These are phyloP conservation scores for Favolaschia claudopus DNA, from an alignment of 768 basidiomycete genomes.

Conservation along the genomic window DNA sequence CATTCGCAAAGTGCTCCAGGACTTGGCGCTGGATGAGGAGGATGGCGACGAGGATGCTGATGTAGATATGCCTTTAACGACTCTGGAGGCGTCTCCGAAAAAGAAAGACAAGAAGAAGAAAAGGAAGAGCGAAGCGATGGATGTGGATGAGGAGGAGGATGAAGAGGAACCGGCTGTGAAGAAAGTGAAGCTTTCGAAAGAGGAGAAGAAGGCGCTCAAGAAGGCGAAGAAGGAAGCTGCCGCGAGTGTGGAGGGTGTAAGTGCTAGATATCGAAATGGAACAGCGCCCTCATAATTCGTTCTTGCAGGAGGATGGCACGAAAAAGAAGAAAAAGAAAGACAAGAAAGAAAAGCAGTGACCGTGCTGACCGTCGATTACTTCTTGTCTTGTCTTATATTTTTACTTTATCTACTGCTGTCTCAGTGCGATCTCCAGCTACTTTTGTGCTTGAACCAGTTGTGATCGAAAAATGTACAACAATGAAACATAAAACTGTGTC, in stretches of 20 bases:
- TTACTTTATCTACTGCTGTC: slow-evolving; percentile 1
- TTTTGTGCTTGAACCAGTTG: too few species aligned
- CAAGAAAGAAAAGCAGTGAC: slow-evolving; percentile 44
- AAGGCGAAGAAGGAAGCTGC: slow-evolving; percentile 75
- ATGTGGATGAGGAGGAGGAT: slow-evolving; percentile 61
- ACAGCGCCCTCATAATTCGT: slow-evolving; percentile 8
- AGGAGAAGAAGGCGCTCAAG: slow-evolving; percentile 87
- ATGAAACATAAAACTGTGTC: background rate
- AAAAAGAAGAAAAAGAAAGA: slow-evolving; percentile 58
- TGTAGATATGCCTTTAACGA: slow-evolving; percentile 63
- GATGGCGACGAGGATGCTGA: slow-evolving; percentile 63
- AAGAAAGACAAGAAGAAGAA: slow-evolving; percentile 74
- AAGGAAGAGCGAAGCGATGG: slow-evolving; percentile 72
- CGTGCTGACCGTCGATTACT: too few species aligned
- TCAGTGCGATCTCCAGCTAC: too few species aligned
- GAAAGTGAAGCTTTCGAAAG: slow-evolving; percentile 81
- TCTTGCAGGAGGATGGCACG: slow-evolving; percentile 43
- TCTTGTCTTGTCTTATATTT: background rate
- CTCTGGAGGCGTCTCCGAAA: slow-evolving; percentile 63
- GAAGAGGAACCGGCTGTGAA: slow-evolving; percentile 64
- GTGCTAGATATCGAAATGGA: slow-evolving; percentile 14
- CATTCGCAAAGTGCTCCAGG: slow-evolving; percentile 88
- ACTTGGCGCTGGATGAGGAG: slow-evolving; percentile 72
- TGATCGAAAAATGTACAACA: background rate
- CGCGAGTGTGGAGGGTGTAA: slow-evolving; percentile 55